A percentile compares a stretch with the other conserved stretches of the same genome.
These are phyloP conservation scores for Andrographis paniculata DNA, from an alignment of 305 asterid genomes.

Conservation along the genomic window DNA sequence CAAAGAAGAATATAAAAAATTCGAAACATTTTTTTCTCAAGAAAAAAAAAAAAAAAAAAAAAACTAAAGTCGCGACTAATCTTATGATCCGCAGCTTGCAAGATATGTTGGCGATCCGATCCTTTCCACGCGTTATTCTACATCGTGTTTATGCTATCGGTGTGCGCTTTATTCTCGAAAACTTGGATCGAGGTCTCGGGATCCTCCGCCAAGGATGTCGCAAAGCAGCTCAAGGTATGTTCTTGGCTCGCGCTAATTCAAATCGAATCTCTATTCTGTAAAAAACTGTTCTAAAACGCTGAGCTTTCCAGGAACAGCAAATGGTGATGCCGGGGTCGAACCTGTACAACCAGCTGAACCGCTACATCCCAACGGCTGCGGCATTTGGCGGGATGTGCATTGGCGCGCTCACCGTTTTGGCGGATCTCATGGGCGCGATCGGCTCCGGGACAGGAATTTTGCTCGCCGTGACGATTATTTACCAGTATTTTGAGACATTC, in stretches of 20 bases:
- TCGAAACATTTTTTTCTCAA: too few relatives aligned
- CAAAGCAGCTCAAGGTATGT: constrained; percentile 78
- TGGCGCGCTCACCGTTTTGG: constrained; percentile 62
- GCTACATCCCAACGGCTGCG: constrained; percentile 74
- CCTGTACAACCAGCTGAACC: constrained; percentile 62
- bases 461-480: constrained; percentile 64
- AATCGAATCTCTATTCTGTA: too few relatives aligned
- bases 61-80: too few relatives aligned
- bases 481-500: constrained; percentile 66
- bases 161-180: constrained; percentile 70
- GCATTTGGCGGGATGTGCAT: constrained; percentile 72
- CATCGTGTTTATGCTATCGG: constrained; percentile 66
- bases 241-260: too few relatives aligned
- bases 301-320: constrained; percentile 74
- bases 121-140: constrained; percentile 75
- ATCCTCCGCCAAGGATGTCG: constrained; percentile 72
- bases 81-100: constrained; percentile 40
- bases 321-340: constrained; percentile 81
- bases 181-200: constrained; percentile 91
- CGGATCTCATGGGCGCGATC: constrained; percentile 73
- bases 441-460: constrained; percentile 74
- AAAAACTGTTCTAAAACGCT: too few relatives aligned
- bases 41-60: too few relatives aligned
- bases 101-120: constrained; percentile 58
- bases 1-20: too few relatives aligned